Evolutionary conservation across 192 early-diverging fungal species (phyloP), one percentile per base, ranked within the genome.

Genomic region (Coemansia guatemalensis): DNA sequence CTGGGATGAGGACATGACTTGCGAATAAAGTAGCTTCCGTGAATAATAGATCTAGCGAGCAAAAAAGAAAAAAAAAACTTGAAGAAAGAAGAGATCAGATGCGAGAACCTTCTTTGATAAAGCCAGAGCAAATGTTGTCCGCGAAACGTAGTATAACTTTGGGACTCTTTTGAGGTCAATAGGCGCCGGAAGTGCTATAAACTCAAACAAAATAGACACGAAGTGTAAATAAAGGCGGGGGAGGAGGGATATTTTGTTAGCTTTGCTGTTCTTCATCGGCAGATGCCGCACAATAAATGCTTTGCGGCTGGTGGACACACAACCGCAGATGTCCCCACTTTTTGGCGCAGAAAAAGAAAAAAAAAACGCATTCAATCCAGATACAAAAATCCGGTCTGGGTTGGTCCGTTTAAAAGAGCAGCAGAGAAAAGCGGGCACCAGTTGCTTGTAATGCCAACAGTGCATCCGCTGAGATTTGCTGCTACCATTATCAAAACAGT

Each of bases 1-100:
- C 64, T 69, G 69, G 21, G 64, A 30, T 50, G 58, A 55, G 53
- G 71, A 73, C 76, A 71, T 79, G 48, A 29, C 47, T 62, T 39
- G 61, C 23, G 59, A 44, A 60, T 60, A 49, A 60, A 48, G 58
- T 48, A 48, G 4, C 23, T 23, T 60, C 21, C 24, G 35, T 17
- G 21, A 60, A 60, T 20, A 48, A 50, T 21, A 53, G 44, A 69
- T 41, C 25, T 39, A 68, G 52, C 48, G 22, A 53, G 52, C 23
- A 53, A 59, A 58, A 65, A 47, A 44, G 41, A 66, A 57, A 44
- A 62, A 57, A 67, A 62, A 50, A 41, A 68, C 33, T 29, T 48
- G 54, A 53, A 62, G 48, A 47, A 48, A 53, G 52, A 49, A 48
- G 33, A 39, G 44, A 39, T 50, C 60, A 50, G 32, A 49, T 52